Percentiles rank a stretch among this genome's conserved stretches.
These are phyloP conservation scores for Aquilaria sinensis DNA, from an alignment of 345 rosid species.

Conservation along the genomic window DNA sequence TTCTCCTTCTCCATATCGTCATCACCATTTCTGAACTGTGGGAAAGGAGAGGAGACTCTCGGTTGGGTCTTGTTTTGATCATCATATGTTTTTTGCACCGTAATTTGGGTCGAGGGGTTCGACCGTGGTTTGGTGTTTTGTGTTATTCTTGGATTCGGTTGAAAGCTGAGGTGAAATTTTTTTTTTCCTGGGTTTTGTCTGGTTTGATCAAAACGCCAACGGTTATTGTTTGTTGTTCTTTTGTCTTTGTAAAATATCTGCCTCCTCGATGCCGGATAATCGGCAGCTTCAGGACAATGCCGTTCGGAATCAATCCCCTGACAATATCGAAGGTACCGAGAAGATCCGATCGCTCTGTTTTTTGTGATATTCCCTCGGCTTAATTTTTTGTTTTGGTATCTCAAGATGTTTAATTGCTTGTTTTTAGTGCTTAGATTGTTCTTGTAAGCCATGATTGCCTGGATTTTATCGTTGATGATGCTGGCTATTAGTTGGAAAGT, in stretches of 20 bases:
- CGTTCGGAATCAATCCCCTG: constrained; percentile 49
- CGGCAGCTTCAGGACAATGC: constrained; percentile 56
- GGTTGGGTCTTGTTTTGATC: constrained; percentile 19
- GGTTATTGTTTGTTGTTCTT: too few relatives aligned
- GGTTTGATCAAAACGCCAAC: constrained; percentile 17
- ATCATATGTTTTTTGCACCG: constrained; percentile 20
- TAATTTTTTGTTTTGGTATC: not conserved
- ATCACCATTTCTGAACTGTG: constrained; percentile 11
- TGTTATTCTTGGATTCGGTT: constrained; percentile 1
- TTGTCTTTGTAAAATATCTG: constrained; percentile 5
- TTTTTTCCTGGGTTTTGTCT: constrained; percentile 13
- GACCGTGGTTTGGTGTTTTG: too few relatives aligned
- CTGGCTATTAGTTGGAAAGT: constrained; percentile 6
- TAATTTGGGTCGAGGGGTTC: too few relatives aligned
- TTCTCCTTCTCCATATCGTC: constrained; percentile 13
- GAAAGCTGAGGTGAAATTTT: constrained; percentile 2
- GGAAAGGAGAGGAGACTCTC: not conserved
- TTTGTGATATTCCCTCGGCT: not conserved
- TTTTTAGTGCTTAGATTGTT: constrained; percentile 17
- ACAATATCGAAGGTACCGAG: constrained; percentile 52
- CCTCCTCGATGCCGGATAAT: constrained; percentile 60
- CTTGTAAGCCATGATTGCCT: not conserved
- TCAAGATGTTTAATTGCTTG: constrained; percentile 22
- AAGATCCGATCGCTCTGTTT: constrained; percentile 7
- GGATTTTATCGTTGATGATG: not conserved